Conservation (phyloP, 163 green algal genomes). For the Chlamydomonas reinhardtii region DNA sequence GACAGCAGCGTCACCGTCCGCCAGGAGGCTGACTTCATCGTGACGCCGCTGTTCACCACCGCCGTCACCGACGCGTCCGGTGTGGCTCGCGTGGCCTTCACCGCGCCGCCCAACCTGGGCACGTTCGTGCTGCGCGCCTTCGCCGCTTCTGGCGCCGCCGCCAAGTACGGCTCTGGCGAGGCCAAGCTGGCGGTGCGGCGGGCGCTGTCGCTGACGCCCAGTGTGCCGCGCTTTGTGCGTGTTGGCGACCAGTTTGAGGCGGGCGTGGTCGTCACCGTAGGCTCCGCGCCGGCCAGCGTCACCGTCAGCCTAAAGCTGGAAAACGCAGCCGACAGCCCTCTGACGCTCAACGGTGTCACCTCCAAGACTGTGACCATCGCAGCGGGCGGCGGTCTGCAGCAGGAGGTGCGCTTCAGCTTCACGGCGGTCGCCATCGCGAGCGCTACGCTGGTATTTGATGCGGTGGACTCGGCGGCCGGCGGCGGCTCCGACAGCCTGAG, state of each 20-base stretch:
- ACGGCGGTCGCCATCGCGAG: not conserved
- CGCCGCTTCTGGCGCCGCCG: not conserved
- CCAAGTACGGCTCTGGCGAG: slow-evolving; percentile 57
- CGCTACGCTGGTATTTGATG: not conserved
- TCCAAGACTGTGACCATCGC: not conserved
- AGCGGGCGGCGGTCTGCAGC: not conserved
- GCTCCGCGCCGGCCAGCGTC: not conserved
- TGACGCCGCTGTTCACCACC: slow-evolving; percentile 62
- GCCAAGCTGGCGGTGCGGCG: slow-evolving; percentile 59
- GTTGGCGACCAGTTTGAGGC: slow-evolving; percentile 63
- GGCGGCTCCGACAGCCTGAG: not conserved
- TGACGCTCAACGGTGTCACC: not conserved
- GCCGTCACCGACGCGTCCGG: slow-evolving; percentile 46
- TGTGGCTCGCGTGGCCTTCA: slow-evolving; percentile 43
- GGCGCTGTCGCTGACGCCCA: slow-evolving; percentile 62
- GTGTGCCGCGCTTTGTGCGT: slow-evolving; percentile 64
- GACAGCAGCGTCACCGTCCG: not conserved
- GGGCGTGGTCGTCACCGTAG: slow-evolving; percentile 35
- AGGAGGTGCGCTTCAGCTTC: not conserved
- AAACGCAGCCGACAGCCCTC: not conserved
- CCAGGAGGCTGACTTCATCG: slow-evolving; percentile 46
- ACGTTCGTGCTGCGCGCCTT: slow-evolving; percentile 47
- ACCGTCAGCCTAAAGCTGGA: slow-evolving; percentile 2
- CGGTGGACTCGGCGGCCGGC: not conserved
- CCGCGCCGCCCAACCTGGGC: slow-evolving; percentile 63